Conservation (phyloP, 495 filamentous ascomycete genomes). For the Penicillium mononematosum region DNA sequence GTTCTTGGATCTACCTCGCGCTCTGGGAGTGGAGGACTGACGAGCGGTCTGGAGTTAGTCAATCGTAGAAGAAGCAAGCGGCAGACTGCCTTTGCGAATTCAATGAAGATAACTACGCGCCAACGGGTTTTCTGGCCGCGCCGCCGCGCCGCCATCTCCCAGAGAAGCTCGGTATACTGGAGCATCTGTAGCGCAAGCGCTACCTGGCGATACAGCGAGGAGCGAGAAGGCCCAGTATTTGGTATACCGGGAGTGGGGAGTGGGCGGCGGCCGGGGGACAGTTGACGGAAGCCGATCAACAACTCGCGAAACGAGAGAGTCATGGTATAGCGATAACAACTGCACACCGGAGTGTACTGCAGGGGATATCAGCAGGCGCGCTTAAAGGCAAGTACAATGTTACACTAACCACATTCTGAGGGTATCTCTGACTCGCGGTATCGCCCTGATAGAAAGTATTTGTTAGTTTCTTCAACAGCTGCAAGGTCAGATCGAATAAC, state of each 20-base stretch:
- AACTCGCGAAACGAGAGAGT: slow-evolving; percentile 76
- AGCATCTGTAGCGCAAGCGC: slow-evolving; percentile 82
- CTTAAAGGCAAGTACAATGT: slow-evolving; percentile 5
- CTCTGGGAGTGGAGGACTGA: slow-evolving; percentile 83
- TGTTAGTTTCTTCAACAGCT: background rate
- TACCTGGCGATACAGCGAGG: slow-evolving; percentile 70
- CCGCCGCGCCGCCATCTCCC: slow-evolving; percentile 84
- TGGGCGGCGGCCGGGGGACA: slow-evolving; percentile 52
- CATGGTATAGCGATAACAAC: slow-evolving; percentile 90
- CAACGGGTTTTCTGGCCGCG: slow-evolving; percentile 80
- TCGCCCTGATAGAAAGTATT: slow-evolving; percentile 56
- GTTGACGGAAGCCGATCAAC: slow-evolving; percentile 47
- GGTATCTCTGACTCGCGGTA: slow-evolving; percentile 92
- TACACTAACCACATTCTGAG: slow-evolving; percentile 71
- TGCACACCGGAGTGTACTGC: slow-evolving; percentile 80
- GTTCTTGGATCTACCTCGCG: slow-evolving; percentile 67
- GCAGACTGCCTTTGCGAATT: slow-evolving; percentile 84
- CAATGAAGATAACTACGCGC: slow-evolving; percentile 85
- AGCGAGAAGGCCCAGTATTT: slow-evolving; percentile 78
- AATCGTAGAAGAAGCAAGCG: slow-evolving; percentile 77
- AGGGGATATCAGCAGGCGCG: slow-evolving; percentile 5
- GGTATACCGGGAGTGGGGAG: slow-evolving; percentile 85
- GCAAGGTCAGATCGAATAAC: background rate
- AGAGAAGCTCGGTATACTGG: slow-evolving; percentile 85
- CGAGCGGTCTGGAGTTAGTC: slow-evolving; percentile 79